Evolutionary conservation across 306 rosid genomes (phyloP).

Genomic region (Mimosa pudica): DNA sequence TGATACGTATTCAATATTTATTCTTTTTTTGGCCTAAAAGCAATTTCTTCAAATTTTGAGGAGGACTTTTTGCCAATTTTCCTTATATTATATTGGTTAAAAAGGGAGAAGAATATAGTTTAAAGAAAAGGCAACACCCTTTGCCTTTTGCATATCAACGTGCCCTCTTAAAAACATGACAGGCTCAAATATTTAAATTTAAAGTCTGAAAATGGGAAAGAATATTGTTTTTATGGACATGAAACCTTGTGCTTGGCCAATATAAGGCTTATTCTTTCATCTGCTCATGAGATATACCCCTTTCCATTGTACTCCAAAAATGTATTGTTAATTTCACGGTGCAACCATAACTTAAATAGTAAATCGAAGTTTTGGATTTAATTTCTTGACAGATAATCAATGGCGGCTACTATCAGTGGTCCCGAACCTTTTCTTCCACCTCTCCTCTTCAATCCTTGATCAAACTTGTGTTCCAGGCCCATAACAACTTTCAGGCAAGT

Average conservation of each 20-base stretch:
- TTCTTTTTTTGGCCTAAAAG: too few relatives aligned
- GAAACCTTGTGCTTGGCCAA: slow-evolving; percentile 10
- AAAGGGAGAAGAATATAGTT: slow-evolving; percentile 32
- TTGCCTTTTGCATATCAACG: slow-evolving; percentile 10
- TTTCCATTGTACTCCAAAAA: neutral
- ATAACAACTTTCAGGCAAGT: too few relatives aligned
- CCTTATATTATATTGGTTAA: neutral
- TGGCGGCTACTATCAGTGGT: too few relatives aligned
- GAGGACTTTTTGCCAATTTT: too few relatives aligned
- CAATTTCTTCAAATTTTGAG: too few relatives aligned
- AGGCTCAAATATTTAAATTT: neutral
- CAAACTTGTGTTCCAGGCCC: too few relatives aligned
- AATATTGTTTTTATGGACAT: slow-evolving; percentile 34
- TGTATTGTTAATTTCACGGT: slow-evolving; percentile 18
- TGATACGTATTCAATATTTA: too few relatives aligned
- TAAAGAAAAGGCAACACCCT: slow-evolving; percentile 36
- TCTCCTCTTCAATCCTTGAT: too few relatives aligned
- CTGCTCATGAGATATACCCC: slow-evolving; percentile 7
- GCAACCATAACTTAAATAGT: neutral
- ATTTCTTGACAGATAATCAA: neutral
- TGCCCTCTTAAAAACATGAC: slow-evolving; percentile 25
- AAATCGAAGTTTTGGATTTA: too few relatives aligned
- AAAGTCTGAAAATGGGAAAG: slow-evolving; percentile 33
- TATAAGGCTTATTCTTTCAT: neutral
- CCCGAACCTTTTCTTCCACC: too few relatives aligned